Evolutionary conservation across 164 flowering plant genomes (phyloP), one percentile per base, ranked within the genome.

Genomic region (Kalanchoe fedtschenkoi): DNA sequence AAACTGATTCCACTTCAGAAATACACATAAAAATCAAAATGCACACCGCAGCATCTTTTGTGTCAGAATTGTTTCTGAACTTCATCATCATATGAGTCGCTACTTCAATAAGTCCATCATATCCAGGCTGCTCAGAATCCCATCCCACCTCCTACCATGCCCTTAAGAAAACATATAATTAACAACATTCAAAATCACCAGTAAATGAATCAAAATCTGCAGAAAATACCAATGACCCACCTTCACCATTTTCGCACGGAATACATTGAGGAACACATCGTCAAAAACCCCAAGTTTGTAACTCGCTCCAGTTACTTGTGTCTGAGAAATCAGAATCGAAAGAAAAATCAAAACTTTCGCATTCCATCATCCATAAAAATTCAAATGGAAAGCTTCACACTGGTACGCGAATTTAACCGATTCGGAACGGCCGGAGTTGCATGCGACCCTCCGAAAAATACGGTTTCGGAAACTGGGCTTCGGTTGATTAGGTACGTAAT

Each of bases 71-170:
- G 63, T 58, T 72, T 65, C 65, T 71, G 60, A 81, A 75, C 51
- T 71, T 83, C 71, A 69, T 66, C 83, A 79, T 74, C 16, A 92
- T 80, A 17, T 71, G 75, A 47, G 78, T 79, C 5, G 78, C 96
- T 3, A 92, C 87, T 69, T 92, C 98, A 37, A 92, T 86, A 6
- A 92, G 72, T 65, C 98, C 98, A 65, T 86, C 90, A 46, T 89
- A 92, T 53, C 96, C 98, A 16, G 86, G 78, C 73, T 82, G 89
- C 66, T 77, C 81, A 0, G 98, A 92, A 74, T 92, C 91, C 96
- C 89, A 89, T 66, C 96, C 93, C 56, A 82, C 87, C 69, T 92
- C 98, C 96, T 92, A 72, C 61, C 61, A 44, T 13, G 35, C 26
- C 66, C 58, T 53, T 66, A 5, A 51, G 24, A 34, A 46, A n/a